Conservation (phyloP, 2,329 filamentous ascomycete genomes). For the Coniella lustricola region DNA sequence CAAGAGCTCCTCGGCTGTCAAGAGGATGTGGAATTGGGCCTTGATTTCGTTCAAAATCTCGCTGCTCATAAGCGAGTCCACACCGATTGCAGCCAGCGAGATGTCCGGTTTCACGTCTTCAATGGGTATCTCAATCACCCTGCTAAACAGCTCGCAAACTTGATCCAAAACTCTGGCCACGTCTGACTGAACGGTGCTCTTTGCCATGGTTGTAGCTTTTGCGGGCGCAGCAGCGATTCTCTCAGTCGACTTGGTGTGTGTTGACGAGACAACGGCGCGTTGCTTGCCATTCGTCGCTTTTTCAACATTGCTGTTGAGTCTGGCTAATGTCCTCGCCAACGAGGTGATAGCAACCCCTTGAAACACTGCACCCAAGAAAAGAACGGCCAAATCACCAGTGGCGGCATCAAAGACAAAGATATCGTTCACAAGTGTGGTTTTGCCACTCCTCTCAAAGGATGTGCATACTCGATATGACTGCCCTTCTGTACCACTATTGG, state of each 20-base stretch:
- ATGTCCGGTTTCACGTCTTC: conserved; percentile 19
- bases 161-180: neutral
- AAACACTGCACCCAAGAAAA: conserved; percentile 18
- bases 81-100: conserved; percentile 26
- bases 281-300: neutral
- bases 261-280: neutral
- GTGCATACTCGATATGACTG: neutral
- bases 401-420: conserved; percentile 19
- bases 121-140: conserved; percentile 17
- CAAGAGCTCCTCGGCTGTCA: neutral
- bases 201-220: too few relatives aligned
- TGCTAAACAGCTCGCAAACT: conserved; percentile 9
- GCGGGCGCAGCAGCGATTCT: too few relatives aligned
- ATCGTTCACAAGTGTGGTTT: conserved; percentile 16
- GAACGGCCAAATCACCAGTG: conserved; percentile 11
- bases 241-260: too few relatives aligned
- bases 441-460: neutral
- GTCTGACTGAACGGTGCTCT: too few relatives aligned
- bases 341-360: conserved; percentile 17
- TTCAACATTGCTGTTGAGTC: conserved; percentile 3
- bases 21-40: conserved; percentile 11
- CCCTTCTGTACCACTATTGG: neutral
- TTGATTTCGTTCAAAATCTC: conserved; percentile 27
- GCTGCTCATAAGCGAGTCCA: conserved; percentile 31
- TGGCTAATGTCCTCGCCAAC: conserved; percentile 10